Conservation (phyloP, 306 rosid genomes). For the Vigna radiata region DNA sequence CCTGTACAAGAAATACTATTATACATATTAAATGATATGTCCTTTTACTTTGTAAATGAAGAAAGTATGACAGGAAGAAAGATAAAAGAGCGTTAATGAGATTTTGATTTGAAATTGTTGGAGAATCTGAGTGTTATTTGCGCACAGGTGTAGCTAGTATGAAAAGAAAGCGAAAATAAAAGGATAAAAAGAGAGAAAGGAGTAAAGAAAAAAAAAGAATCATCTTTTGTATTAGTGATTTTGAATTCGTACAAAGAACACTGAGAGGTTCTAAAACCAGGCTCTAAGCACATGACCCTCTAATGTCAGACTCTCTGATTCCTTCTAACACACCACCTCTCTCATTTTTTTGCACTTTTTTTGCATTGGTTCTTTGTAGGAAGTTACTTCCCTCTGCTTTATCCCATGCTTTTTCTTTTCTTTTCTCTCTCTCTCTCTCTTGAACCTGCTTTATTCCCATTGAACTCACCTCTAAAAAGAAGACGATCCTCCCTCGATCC, state of each 20-base stretch:
- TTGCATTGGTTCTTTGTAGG: slow-evolving; percentile 82
- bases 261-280: slow-evolving; percentile 64
- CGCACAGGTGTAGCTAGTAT: slow-evolving; percentile 30
- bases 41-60: slow-evolving; percentile 35
- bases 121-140: slow-evolving; percentile 53
- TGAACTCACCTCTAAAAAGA: slow-evolving; percentile 84
- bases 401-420: slow-evolving; percentile 59
- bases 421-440: slow-evolving; percentile 42
- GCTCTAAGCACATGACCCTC: slow-evolving; percentile 92
- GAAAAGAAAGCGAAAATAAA: slow-evolving; percentile 49
- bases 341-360: slow-evolving; percentile 50
- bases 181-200: slow-evolving; percentile 51
- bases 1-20: neutral
- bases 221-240: slow-evolving; percentile 71
- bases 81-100: slow-evolving; percentile 44
- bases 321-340: slow-evolving; percentile 63
- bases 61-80: slow-evolving; percentile 31
- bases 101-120: slow-evolving; percentile 49
- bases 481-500: slow-evolving; percentile 81
- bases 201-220: slow-evolving; percentile 65
- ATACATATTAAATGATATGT: neutral
- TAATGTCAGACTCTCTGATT: slow-evolving; percentile 81
- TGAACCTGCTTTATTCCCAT: slow-evolving; percentile 83
- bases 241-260: slow-evolving; percentile 71
- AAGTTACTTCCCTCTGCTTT: slow-evolving; percentile 89